A percentile compares a stretch with the other conserved stretches of the same genome.
These are phyloP conservation scores for Aechmea fasciata DNA, from an alignment of 176 grass and related monocot species.

Conservation along the genomic window DNA sequence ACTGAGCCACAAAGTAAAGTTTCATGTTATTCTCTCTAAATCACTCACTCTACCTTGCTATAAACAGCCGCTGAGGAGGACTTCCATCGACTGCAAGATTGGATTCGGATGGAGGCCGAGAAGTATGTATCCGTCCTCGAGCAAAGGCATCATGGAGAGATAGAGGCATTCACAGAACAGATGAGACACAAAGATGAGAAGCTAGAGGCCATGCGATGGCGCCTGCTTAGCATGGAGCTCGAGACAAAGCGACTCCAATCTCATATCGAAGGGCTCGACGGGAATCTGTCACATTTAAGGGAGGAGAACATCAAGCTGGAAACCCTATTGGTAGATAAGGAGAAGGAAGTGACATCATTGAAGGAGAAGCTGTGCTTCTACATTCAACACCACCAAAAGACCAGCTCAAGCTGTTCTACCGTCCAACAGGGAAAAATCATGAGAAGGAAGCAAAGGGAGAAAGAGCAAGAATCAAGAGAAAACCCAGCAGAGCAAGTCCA, in stretches of 20 bases:
- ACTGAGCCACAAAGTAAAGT: too few relatives aligned
- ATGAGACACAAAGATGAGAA: slow-evolving; percentile 69
- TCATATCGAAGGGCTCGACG: slow-evolving; percentile 52
- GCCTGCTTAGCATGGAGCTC: slow-evolving; percentile 40
- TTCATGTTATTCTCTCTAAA: background rate
- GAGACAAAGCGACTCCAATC: slow-evolving; percentile 44
- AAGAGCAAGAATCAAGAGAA: background rate
- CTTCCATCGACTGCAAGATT: slow-evolving; percentile 57
- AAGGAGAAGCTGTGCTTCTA: slow-evolving; percentile 31
- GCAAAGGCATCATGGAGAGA: slow-evolving; percentile 47
- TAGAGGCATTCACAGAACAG: slow-evolving; percentile 90
- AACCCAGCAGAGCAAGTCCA: too few relatives aligned
- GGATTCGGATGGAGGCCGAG: slow-evolving; percentile 58
- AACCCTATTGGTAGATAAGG: slow-evolving; percentile 32
- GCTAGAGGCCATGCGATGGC: slow-evolving; percentile 55
- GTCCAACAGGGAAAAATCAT: slow-evolving; percentile 16
- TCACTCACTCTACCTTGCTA: background rate
- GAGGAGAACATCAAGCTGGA: slow-evolving; percentile 34
- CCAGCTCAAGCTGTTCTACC: background rate
- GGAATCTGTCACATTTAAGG: slow-evolving; percentile 31
- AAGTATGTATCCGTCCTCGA: slow-evolving; percentile 59
- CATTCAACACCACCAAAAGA: background rate
- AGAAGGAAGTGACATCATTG: slow-evolving; percentile 30
- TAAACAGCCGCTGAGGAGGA: slow-evolving; percentile 39
- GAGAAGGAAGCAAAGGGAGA: background rate